Evolutionary conservation across 2,329 filamentous ascomycete species (phyloP).

Genomic region (Gyromitra esculenta): DNA sequence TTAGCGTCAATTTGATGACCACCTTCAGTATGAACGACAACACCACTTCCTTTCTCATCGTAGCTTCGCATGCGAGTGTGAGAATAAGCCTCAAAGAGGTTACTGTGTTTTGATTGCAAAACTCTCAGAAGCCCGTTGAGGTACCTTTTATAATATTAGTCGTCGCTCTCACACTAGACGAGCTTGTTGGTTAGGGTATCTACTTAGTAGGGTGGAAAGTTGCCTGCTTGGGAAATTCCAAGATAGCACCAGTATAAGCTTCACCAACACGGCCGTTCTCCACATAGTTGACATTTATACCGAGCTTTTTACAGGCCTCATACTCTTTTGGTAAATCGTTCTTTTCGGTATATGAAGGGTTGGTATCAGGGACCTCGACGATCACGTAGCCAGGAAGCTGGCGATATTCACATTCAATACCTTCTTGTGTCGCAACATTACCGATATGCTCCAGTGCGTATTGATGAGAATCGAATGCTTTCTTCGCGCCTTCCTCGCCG

Average conservation of each 20-base stretch:
- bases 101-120: conserved; percentile 64
- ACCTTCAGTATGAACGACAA: conserved; percentile 63
- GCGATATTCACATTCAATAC: conserved; percentile 69
- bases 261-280: conserved; percentile 63
- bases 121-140: conserved; percentile 66
- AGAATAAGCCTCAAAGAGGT: conserved; percentile 66
- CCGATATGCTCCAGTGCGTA: conserved; percentile 67
- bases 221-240: conserved; percentile 63
- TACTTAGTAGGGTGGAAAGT: conserved; percentile 69
- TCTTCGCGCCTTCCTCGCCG: conserved; percentile 64
- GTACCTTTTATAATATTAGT: conserved; percentile 57
- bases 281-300: conserved; percentile 62
- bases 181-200: background rate
- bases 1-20: conserved; percentile 65
- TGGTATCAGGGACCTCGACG: conserved; percentile 63
- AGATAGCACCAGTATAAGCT: conserved; percentile 65
- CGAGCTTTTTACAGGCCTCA: conserved; percentile 62
- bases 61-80: conserved; percentile 65
- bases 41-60: conserved; percentile 63
- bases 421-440: conserved; percentile 64
- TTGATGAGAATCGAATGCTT: conserved; percentile 66
- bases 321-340: conserved; percentile 64
- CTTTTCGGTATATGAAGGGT: conserved; percentile 63
- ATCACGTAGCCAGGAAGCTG: conserved; percentile 65
- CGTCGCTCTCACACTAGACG: background rate